Evolutionary conservation across 75 land plant genomes (phyloP), one percentile per base, ranked within the genome.

Genomic region (Picea sitchensis): DNA sequence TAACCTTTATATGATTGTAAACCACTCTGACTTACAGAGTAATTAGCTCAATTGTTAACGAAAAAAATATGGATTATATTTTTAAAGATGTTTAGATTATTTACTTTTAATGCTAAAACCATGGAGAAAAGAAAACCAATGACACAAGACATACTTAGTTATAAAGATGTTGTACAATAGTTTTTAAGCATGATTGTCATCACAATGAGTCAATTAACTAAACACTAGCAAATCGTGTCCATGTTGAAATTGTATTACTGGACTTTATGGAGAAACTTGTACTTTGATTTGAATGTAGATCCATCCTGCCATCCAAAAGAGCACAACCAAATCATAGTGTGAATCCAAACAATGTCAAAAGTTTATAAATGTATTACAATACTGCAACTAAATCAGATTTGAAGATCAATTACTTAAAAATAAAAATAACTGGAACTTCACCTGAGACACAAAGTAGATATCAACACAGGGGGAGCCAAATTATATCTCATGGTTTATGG

Each of bases 221-320:
- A 44, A 1, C 54, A 41, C 71, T 67, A 54, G 14, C 20, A 69
- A 36, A 69, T 69, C n/a, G 0, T 69, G n/a, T 71, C 23, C n/a
- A 41, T 41, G 47, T 13, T 51, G 56, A 51, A 51, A 11, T 1
- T 51, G 11, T 56, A 61, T 2, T 14, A 61, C 65, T 60, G 58
- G 90, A 98, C 92, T 97, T 97, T 97, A 97, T 44, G 99, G 99
- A 56, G 88, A 80, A 97, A 97, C 81, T 86, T 97, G 78, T 86
- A 82, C 73, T 92, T 94, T n/a, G 90, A 76, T 77, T 97, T 97
- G 84, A 97, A 97, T 59, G 91, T 80, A 14, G 98, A 91, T 13
- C 99, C 99, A 88, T 97, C 99, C 99, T 97, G 88, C 71, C 79
- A 72, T 14, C 17, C 38, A 58, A 80, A 58, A 18, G 38, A 51